Conservation (phyloP, 1,284 basidiomycete species). For the Apiotrichum akiyoshidainum region DNA sequence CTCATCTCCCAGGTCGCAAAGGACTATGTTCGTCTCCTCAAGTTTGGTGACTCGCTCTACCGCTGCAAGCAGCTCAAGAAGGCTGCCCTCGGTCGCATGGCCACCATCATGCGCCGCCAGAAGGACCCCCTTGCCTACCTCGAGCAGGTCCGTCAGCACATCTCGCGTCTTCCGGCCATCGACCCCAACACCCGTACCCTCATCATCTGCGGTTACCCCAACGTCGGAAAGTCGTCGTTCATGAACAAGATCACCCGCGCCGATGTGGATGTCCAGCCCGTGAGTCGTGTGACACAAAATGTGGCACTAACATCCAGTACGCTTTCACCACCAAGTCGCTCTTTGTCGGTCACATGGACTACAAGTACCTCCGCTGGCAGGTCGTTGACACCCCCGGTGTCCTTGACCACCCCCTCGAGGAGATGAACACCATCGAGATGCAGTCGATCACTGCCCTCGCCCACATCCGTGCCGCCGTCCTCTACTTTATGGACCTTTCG, state of each 20-base stretch:
- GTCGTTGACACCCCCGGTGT: constrained; percentile 95
- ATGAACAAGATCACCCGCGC: constrained; percentile 97
- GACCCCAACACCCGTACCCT: constrained; percentile 92
- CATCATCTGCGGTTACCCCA: constrained; percentile 93
- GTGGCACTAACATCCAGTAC: constrained; percentile 52
- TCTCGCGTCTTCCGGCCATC: constrained; percentile 91
- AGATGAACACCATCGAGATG: constrained; percentile 99
- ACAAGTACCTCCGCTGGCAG: constrained; percentile 96
- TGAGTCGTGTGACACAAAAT: not conserved
- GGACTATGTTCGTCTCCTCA: constrained; percentile 89
- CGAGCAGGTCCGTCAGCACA: constrained; percentile 95
- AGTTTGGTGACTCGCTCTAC: constrained; percentile 93
- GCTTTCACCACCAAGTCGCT: constrained; percentile 97
- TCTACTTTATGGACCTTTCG: constrained; percentile 96
- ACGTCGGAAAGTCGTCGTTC: constrained; percentile 95
- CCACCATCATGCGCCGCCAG: constrained; percentile 92
- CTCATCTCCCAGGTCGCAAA: constrained; percentile 93
- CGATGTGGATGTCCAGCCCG: constrained; percentile 91
- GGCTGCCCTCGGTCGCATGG: constrained; percentile 94
- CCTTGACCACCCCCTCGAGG: constrained; percentile 81
- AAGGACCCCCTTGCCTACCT: constrained; percentile 95
- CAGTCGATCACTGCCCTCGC: constrained; percentile 95
- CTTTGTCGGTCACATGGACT: constrained; percentile 94
- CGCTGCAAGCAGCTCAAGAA: constrained; percentile 95
- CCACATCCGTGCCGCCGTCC: constrained; percentile 81